Conservation (phyloP, 108 stramenopile species). For the Parietichytrium sp. region DNA sequence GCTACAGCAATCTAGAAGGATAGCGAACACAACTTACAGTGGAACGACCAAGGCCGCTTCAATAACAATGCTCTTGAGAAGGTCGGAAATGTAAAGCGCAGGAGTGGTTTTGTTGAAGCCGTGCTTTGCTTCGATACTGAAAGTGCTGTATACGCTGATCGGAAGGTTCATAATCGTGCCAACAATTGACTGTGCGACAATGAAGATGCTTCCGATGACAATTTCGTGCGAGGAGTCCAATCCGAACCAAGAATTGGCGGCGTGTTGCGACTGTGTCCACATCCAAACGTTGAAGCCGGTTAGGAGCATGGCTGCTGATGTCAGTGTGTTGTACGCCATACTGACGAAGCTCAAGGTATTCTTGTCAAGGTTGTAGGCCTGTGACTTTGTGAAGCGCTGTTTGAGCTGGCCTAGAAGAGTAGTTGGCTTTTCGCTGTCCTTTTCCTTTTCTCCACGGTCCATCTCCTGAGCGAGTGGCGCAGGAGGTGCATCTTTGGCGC, state of each 20-base stretch:
- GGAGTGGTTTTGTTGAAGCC: slow-evolving; percentile 95
- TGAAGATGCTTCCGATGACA: slow-evolving; percentile 76
- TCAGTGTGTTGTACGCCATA: slow-evolving; percentile 65
- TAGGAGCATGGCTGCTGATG: slow-evolving; percentile 70
- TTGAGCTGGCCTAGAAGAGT: slow-evolving; percentile 75
- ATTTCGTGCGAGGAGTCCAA: slow-evolving; percentile 73
- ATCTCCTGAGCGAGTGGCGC: background rate
- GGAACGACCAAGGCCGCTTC: slow-evolving; percentile 81
- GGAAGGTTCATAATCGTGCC: slow-evolving; percentile 78
- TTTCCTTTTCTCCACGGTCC: background rate
- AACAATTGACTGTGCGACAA: slow-evolving; percentile 66
- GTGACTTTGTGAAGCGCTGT: slow-evolving; percentile 73
- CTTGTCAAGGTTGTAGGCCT: slow-evolving; percentile 83
- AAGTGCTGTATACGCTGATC: slow-evolving; percentile 81
- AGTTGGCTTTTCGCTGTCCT: background rate
- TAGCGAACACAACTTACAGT: no score
- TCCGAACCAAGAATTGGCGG: slow-evolving; percentile 60
- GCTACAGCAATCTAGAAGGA: no score
- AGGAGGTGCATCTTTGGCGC: background rate
- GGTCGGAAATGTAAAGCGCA: slow-evolving; percentile 82
- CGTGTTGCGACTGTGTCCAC: slow-evolving; percentile 65
- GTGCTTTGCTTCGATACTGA: slow-evolving; percentile 88
- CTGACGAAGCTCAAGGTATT: slow-evolving; percentile 80
- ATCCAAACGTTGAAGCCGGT: slow-evolving; percentile 74
- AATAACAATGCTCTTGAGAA: slow-evolving; percentile 78